Percentiles rank a stretch among this genome's conserved stretches.
phyloP scores from a whole-genome alignment of 352 stramenopile genomes.

The Phytopythium oedochilum region DNA sequence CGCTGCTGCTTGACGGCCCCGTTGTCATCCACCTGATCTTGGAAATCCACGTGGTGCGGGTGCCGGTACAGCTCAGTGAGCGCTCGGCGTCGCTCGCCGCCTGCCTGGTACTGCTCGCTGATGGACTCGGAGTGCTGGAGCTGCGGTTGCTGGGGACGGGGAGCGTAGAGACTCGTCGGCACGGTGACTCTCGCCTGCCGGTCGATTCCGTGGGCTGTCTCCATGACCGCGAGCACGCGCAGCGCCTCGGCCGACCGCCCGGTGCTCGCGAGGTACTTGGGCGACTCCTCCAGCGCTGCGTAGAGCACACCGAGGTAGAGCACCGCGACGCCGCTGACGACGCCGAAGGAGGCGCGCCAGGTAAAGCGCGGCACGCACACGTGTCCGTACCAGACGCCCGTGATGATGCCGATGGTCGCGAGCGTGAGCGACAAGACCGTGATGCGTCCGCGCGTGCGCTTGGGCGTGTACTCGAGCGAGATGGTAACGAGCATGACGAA shows the following conservation, averaged over 20 bases:
- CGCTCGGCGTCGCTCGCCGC: constrained; percentile 6
- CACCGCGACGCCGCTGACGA: constrained; percentile 23
- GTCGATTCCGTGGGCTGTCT: constrained; percentile 51
- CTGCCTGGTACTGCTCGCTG: neutral
- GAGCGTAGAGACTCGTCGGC: constrained; percentile 56
- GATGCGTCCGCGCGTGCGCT: constrained; percentile 51
- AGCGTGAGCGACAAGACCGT: constrained; percentile 42
- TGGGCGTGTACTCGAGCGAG: constrained; percentile 55
- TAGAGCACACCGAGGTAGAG: constrained; percentile 22
- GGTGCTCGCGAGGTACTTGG: constrained; percentile 63
- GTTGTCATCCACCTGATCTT: constrained; percentile 1
- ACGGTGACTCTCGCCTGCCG: constrained; percentile 45
- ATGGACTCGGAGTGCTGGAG: constrained; percentile 8
- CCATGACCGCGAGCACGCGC: constrained; percentile 43
- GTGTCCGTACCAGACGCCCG: constrained; percentile 32
- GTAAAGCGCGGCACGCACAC: constrained; percentile 9
- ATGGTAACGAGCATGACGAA: constrained; percentile 44
- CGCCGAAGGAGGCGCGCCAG: constrained; percentile 19
- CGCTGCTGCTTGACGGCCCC: neutral
- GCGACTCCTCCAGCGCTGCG: constrained; percentile 43
- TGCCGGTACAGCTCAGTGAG: constrained; percentile 13
- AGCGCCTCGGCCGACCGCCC: constrained; percentile 58
- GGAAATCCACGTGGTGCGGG: constrained; percentile 3
- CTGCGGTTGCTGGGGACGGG: constrained; percentile 25
- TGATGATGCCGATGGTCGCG: constrained; percentile 33